Percentiles rank a stretch among this genome's conserved stretches.
Conservation (phyloP, 345 rosid species). For the Luvunga scandens region DNA sequence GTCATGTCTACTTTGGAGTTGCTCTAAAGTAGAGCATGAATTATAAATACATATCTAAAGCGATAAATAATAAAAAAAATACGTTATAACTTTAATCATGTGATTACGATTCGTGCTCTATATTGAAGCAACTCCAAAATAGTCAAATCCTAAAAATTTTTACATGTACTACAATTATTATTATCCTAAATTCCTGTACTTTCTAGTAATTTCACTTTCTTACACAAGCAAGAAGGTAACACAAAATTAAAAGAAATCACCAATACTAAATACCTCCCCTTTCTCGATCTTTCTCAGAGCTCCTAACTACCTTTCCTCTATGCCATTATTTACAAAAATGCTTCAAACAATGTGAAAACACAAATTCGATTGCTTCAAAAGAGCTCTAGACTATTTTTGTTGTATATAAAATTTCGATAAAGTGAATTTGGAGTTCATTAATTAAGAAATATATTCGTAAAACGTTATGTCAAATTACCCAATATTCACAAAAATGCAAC, state of each 20-base stretch:
- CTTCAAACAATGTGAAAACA: not conserved
- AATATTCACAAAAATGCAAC: no score
- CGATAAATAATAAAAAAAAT: no score
- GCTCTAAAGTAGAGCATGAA: no score
- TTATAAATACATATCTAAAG: no score
- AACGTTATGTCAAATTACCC: no score
- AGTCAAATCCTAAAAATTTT: not conserved
- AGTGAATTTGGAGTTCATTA: not conserved
- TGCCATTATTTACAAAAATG: not conserved
- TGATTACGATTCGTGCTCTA: no score
- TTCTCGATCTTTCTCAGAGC: not conserved
- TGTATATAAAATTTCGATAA: not conserved
- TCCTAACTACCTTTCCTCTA: not conserved
- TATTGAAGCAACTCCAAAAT: no score
- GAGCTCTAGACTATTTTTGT: no score
- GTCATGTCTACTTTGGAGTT: no score
- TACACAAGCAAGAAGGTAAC: constrained; percentile 18
- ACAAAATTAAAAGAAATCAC: not conserved
- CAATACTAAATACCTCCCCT: not conserved
- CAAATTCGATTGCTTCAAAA: no score
- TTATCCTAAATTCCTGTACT: constrained; percentile 30
- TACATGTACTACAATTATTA: not conserved
- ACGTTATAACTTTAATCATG: no score
- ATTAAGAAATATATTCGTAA: no score
- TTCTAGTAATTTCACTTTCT: constrained; percentile 16